Base-by-base conservation (phyloP, 2,329 filamentous ascomycete genomes). In the Ilyonectria sp. region DNA sequence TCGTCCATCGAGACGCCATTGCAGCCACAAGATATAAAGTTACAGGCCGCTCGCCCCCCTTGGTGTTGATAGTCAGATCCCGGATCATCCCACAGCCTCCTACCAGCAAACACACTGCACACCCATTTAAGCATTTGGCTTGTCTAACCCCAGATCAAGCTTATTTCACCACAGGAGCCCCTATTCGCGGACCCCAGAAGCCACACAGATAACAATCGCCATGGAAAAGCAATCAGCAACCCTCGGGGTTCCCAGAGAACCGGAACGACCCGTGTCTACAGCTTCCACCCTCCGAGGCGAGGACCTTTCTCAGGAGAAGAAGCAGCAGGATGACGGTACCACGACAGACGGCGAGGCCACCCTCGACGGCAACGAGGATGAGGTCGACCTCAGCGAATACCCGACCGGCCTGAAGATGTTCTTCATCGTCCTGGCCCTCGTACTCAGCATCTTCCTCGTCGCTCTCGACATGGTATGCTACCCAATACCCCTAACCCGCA, bases 371-470 rank as follows among this genome's bases (percentile, higher is more conserved):
- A 59, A 69, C 6, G 63, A 65, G 43, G 61, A 68, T 23, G 69
- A 71, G 19, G 21, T 64, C n/a, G 67, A 72, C 21, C 76, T 80
- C 11, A 72, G 72, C 59, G 81, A 82, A 9, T 85, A 85, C 61
- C 83, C 82, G 2, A 69, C 75, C 7, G 83, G 83, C 10, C 63
- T 78, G 63, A 78, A 79, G 63, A 77, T 85, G 64, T 67, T 76
- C 57, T 80, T 84, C 69, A 84, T 87, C 59, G 79, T 87, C 19
- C 63, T 85, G 29, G 84, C 86, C 21, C 75, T 88, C 8, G 77
- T 84, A 8, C 75, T 87, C 44, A 82, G 80, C 63, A 80, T 87
- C 55, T 87, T 87, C 71, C 78, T 87, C n/a, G 78, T 86, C 55
- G 81, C 84, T 55, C 79, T 87, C 11, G 85, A 87, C 49, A 83